Conservation (phyloP, 2,329 filamentous ascomycete genomes). For the Bimuria novae-zelandiae region DNA sequence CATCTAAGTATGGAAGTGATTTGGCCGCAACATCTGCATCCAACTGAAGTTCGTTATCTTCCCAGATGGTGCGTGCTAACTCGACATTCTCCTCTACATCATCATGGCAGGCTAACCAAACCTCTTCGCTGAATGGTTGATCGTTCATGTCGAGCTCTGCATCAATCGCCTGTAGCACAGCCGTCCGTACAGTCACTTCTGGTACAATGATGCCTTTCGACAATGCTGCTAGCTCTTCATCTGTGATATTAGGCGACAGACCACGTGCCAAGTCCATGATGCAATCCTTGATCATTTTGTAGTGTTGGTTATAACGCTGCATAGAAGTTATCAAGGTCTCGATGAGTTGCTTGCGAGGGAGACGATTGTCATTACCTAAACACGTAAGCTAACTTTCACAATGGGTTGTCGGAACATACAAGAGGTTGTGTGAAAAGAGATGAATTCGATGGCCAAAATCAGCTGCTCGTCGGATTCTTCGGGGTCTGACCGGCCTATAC, state of each 20-base stretch:
- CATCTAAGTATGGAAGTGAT: slow-evolving; percentile 79
- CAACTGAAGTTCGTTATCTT: slow-evolving; percentile 82
- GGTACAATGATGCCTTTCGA: slow-evolving; percentile 78
- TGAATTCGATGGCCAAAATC: slow-evolving; percentile 82
- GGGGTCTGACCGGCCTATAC: slow-evolving; percentile 66
- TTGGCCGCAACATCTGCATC: slow-evolving; percentile 66
- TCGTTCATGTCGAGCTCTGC: slow-evolving; percentile 92
- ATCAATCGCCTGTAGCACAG: slow-evolving; percentile 86
- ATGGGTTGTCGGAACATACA: slow-evolving; percentile 52
- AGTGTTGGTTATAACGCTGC: slow-evolving; percentile 89
- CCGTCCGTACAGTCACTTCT: slow-evolving; percentile 78
- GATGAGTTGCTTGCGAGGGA: slow-evolving; percentile 78
- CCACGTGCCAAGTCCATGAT: slow-evolving; percentile 84
- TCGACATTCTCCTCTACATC: slow-evolving; percentile 86
- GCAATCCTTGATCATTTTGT: slow-evolving; percentile 93
- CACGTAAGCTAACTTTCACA: slow-evolving; percentile 19
- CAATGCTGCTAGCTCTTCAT: slow-evolving; percentile 74
- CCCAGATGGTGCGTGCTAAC: slow-evolving; percentile 87
- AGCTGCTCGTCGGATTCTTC: slow-evolving; percentile 91
- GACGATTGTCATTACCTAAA: slow-evolving; percentile 67
- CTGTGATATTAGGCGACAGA: slow-evolving; percentile 78
- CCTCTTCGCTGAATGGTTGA: slow-evolving; percentile 81
- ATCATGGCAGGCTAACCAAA: slow-evolving; percentile 93
- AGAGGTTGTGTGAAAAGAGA: slow-evolving; percentile 84
- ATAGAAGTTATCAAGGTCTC: slow-evolving; percentile 76